Conservation (phyloP, 176 grass and related monocot genomes). For the Alopecurus myosuroides region DNA sequence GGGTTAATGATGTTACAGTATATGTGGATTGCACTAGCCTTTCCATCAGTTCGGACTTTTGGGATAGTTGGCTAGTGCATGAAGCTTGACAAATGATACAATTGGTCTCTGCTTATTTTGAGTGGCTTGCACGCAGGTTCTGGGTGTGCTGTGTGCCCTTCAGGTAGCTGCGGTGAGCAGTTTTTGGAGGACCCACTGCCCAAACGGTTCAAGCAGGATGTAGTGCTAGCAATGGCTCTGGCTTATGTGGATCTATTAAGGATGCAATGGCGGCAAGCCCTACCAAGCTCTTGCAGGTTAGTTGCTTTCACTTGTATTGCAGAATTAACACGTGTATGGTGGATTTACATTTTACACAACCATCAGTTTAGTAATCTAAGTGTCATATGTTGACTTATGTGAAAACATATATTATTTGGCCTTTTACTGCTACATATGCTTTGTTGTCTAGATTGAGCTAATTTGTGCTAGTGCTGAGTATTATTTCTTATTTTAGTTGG, state of each 20-base stretch:
- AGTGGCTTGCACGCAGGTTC: constrained; percentile 46
- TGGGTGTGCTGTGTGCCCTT: constrained; percentile 68
- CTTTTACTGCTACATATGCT: background rate
- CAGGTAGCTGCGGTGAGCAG: constrained; percentile 63
- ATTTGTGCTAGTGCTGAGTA: background rate
- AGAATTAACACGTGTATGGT: background rate
- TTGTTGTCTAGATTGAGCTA: background rate
- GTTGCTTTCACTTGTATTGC: background rate
- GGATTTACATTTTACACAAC: background rate
- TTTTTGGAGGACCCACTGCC: constrained; percentile 57
- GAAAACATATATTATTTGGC: background rate
- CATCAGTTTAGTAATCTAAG: background rate
- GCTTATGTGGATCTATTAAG: constrained; percentile 84
- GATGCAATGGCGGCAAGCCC: constrained; percentile 66
- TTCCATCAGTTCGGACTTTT: too few species aligned
- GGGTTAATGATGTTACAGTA: too few species aligned
- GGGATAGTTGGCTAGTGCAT: too few species aligned
- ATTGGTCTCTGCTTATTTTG: background rate
- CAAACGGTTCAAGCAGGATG: constrained; percentile 88
- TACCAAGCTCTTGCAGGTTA: constrained; percentile 82
- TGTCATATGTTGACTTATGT: background rate
- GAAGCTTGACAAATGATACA: too few species aligned
- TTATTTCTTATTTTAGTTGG: background rate
- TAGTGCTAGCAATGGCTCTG: constrained; percentile 80
- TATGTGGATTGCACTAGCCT: too few species aligned